These are phyloP conservation scores for Basidiobolus meristosporus DNA, from an alignment of 371 early-diverging fungal species.

Conservation along the genomic window DNA sequence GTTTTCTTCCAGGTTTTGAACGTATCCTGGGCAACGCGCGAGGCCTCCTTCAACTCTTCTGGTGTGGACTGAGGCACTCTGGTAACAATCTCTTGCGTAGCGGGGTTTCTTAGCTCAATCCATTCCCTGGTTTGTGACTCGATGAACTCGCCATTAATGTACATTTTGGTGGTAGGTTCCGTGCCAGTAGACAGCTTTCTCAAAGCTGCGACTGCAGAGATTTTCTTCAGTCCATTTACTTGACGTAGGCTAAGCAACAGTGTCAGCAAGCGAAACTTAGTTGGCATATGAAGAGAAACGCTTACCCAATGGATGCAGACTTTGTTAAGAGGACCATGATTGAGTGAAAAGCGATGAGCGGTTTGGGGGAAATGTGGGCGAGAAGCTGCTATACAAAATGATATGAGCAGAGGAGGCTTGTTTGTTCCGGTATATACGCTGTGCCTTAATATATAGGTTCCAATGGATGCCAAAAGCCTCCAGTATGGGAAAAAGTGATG, in stretches of 20 bases:
- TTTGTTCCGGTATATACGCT: too few species aligned
- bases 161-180: conserved; percentile 29
- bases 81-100: conserved; percentile 82
- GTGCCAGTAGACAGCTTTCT: not conserved
- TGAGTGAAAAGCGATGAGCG: too few species aligned
- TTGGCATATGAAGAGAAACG: too few species aligned
- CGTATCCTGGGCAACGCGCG: conserved; percentile 49
- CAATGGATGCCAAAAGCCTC: too few species aligned
- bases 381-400: too few species aligned
- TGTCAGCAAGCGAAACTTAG: too few species aligned
- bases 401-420: too few species aligned
- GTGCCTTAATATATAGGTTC: too few species aligned
- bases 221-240: not conserved
- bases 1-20: conserved; percentile 81
- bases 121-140: conserved; percentile 74
- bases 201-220: not conserved
- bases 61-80: conserved; percentile 79
- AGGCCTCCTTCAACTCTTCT: conserved; percentile 68
- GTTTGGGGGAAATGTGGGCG: too few species aligned
- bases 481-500: too few species aligned
- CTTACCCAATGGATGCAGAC: too few species aligned
- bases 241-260: not conserved
- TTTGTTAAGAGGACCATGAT: too few species aligned
- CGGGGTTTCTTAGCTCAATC: conserved; percentile 85
- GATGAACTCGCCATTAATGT: conserved; percentile 82